Base-by-base conservation (phyloP, 1,284 basidiomycete genomes). In the Malassezia japonica region DNA sequence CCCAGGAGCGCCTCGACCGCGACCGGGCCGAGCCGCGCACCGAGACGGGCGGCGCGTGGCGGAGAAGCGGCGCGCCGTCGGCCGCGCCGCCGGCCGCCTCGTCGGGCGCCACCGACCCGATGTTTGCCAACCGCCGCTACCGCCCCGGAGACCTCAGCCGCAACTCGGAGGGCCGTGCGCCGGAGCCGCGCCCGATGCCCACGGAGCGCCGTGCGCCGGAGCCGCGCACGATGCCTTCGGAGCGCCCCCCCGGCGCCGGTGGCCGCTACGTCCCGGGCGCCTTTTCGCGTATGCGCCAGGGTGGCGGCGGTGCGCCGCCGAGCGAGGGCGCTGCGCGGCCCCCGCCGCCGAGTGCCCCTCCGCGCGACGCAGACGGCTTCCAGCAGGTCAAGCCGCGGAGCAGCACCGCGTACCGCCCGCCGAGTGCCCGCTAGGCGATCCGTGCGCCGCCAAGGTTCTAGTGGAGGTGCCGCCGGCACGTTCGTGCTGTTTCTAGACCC, bases 381-480 rank as follows among this genome's bases (percentile, higher is more conserved):
- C 33, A 31, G 8, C 41, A 40, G 4, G 51, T 54, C 7, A 48
- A 47, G 40, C 51, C 51, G 18, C 51, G 51, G 27, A 54, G 23
- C 32, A 65, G 83, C 77, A 13, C 31, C 20, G 23, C 38, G 38
- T 42, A 25, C 44, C 41, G 47, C 12, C 48, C 47, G 27, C 44
- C 53, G 9, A 25, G 42, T 31, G 48, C 56, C 15, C 45, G 47
- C 25, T 55, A 28, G 23, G n/a, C n/a, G n/a, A n/a, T n/a, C n/a
- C n/a, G n/a, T n/a, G n/a, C n/a, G n/a, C n/a, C n/a, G n/a, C n/a
- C n/a, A n/a, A n/a, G n/a, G n/a, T n/a, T n/a, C n/a, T n/a, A n/a
- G n/a, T n/a, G n/a, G n/a, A n/a, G n/a, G n/a, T n/a, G n/a, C n/a
- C n/a, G n/a, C n/a, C n/a, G n/a, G n/a, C n/a, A n/a, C n/a, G n/a